Conservation (phyloP, 345 rosid genomes). For the Chamaenerion angustifolium region DNA sequence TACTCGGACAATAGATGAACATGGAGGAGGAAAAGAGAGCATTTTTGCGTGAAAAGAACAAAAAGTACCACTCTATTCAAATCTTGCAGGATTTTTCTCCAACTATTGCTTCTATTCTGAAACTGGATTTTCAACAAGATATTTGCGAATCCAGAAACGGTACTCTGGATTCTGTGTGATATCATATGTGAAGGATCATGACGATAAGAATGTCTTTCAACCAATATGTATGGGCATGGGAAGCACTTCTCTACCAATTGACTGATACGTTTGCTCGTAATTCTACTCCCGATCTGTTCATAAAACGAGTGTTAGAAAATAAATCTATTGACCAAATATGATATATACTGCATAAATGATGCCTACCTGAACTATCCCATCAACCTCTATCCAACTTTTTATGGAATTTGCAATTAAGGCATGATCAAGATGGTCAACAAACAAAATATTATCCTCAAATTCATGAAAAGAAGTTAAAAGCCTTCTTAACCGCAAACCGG, state of each 20-base stretch:
- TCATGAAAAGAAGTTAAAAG: conserved; percentile 32
- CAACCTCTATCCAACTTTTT: conserved; percentile 38
- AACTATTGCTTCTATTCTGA: conserved; percentile 27
- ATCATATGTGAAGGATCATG: conserved; percentile 91
- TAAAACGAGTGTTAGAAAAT: conserved; percentile 11
- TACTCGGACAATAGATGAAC: conserved; percentile 8
- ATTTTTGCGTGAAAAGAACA: background rate
- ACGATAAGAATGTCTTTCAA: conserved; percentile 68
- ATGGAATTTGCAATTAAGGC: conserved; percentile 63
- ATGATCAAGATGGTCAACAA: conserved; percentile 82
- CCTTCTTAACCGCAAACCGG: conserved; percentile 83
- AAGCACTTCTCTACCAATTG: conserved; percentile 65
- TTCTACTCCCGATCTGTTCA: conserved; percentile 79
- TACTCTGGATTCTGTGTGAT: conserved; percentile 78
- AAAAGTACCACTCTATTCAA: conserved; percentile 48
- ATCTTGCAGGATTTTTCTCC: conserved; percentile 34
- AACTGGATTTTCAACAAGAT: conserved; percentile 32
- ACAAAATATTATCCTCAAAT: conserved; percentile 26
- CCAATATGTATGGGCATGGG: conserved; percentile 63
- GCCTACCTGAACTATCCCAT: conserved; percentile 69
- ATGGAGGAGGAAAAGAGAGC: background rate
- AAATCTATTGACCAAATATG: background rate
- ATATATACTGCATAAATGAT: background rate
- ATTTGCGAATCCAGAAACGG: conserved; percentile 45
- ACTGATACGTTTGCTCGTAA: conserved; percentile 71